Evolutionary conservation across 2,329 filamentous ascomycete species (phyloP).

Genomic region (Colletotrichum trifolii): DNA sequence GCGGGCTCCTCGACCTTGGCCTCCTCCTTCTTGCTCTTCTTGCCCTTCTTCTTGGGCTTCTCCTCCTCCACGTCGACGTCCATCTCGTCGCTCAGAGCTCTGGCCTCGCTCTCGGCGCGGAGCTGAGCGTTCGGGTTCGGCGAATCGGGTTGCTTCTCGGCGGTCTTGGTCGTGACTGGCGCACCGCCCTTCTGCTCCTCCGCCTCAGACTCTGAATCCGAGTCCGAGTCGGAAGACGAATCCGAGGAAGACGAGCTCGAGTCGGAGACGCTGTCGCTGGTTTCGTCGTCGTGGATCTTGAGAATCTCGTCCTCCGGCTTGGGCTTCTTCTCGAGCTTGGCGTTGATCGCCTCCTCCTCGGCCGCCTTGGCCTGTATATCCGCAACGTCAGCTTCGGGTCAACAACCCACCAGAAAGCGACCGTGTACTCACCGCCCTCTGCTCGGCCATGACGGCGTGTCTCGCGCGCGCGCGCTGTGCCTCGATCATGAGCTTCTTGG

Average conservation of each 20-base stretch:
- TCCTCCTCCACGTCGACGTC: constrained; percentile 43
- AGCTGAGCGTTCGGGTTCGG: constrained; percentile 35
- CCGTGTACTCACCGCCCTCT: constrained; percentile 40
- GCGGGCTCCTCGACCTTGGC: constrained; percentile 15
- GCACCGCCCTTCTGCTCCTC: constrained; percentile 39
- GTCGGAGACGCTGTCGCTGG: constrained; percentile 36
- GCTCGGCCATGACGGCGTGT: constrained; percentile 41
- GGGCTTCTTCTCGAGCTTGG: constrained; percentile 33
- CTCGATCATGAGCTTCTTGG: constrained; percentile 52
- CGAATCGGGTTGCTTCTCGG: constrained; percentile 38
- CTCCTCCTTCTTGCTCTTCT: constrained; percentile 33
- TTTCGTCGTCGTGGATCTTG: constrained; percentile 38
- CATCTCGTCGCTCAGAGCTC: constrained; percentile 37
- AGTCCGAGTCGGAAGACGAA: constrained; percentile 21
- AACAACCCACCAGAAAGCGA: background rate
- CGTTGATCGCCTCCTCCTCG: constrained; percentile 40
- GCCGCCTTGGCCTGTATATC: constrained; percentile 40
- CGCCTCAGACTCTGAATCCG: constrained; percentile 33
- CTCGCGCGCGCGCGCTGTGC: constrained; percentile 49
- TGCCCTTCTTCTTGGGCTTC: constrained; percentile 21
- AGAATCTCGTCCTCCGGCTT: constrained; percentile 28
- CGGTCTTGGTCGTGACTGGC: constrained; percentile 40
- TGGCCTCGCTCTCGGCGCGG: constrained; percentile 35
- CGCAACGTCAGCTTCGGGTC: constrained; percentile 7
- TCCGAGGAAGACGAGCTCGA: constrained; percentile 39